These are phyloP conservation scores for Salix udensis DNA, from an alignment of 345 rosid genomes.

Conservation along the genomic window DNA sequence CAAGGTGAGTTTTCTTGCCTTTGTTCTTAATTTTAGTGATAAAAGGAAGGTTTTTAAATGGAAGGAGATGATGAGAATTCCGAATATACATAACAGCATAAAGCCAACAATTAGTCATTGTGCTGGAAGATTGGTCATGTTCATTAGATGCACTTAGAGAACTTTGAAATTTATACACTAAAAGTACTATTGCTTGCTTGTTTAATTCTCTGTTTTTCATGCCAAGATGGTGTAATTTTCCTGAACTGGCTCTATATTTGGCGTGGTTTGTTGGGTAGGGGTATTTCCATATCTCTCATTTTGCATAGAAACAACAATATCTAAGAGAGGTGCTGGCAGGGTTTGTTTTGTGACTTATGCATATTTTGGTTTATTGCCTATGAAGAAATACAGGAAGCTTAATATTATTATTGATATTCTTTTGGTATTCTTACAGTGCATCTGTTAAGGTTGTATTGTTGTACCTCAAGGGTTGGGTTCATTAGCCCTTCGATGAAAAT, in stretches of 20 bases:
- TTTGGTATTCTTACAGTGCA: background rate
- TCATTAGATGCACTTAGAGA: background rate
- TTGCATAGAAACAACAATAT: background rate
- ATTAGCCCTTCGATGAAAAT: background rate
- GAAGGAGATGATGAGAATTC: background rate
- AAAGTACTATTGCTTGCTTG: background rate
- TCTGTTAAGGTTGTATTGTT: background rate
- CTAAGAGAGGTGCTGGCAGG: background rate
- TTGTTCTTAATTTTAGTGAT: background rate
- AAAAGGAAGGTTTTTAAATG: background rate
- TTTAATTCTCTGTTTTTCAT: background rate
- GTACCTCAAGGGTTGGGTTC: background rate
- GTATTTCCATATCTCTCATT: background rate
- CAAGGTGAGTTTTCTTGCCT: constrained; percentile 16
- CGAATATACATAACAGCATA: background rate
- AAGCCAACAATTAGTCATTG: background rate
- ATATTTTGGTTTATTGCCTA: background rate
- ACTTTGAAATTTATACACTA: background rate
- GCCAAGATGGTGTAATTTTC: background rate
- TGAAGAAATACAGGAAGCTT: background rate
- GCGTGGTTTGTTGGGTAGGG: background rate
- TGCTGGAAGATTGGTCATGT: background rate
- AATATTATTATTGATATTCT: background rate
- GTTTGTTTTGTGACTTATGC: background rate
- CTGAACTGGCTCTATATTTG: background rate